Base-by-base conservation (phyloP, 352 stramenopile species). In the Globisporangium takayamanum region DNA sequence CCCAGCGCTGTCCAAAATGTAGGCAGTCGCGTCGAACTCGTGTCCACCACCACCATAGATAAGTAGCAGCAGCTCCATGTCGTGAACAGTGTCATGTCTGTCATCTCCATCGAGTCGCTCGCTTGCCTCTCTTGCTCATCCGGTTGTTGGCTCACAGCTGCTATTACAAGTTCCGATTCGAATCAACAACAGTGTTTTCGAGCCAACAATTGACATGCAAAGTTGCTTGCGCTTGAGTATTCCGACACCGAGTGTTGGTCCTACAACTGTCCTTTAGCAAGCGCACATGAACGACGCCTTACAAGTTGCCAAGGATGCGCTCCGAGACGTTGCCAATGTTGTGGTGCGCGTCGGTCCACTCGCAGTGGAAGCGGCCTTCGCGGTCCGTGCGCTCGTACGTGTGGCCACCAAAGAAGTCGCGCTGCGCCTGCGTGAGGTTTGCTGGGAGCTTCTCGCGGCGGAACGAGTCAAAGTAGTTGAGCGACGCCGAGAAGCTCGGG, bases 331-430 rank as follows among this genome's bases (percentile, higher is more conserved):
- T 92, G 55, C 94, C 96, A 70, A 99, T 98, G 80, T 85, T 96
- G 78, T 98, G 97, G 78, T 99, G 97, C 41, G 87, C 89, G 51
- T 96, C 92, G 25, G 96, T 98, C 97, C 97, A 99, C 53, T 97
- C 82, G 69, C 89, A 98, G 87, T 99, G 97, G 78, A 98, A 99
- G 52, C 84, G 84, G 54, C 96, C 95, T 55, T 97, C 88, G 56
- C 86, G 84, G 81, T 98, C 94, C 64, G 83, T 96, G 69, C 94
- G 90, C 71, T 99, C 88, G 78, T 97, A 99, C 26, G 96, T 99
- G 84, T 99, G 97, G 59, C 94, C 95, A 45, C 97, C 97, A 72
- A 99, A 99, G 78, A 99, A 99, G 78, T 99, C 97, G 57, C 97
- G 89, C 82, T 99, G 97, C n/a, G 96, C 96, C 79, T 99, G 97